Percentiles rank a stretch among this genome's conserved stretches.
Conservation (phyloP, 2,329 filamentous ascomycete species). For the Graphilbum fragrans region DNA sequence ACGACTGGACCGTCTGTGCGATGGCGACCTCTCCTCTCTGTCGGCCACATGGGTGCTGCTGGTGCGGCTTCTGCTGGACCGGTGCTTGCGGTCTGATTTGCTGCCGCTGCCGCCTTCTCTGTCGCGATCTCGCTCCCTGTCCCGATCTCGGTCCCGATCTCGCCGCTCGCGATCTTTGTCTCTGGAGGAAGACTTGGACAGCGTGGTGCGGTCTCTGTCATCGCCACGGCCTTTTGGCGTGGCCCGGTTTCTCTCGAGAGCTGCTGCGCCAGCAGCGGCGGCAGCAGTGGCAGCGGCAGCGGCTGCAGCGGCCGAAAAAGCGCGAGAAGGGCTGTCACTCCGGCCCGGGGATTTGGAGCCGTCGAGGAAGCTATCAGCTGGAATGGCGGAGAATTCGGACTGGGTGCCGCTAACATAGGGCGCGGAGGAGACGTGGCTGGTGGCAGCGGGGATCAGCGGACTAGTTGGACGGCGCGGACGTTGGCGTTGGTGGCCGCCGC, state of each 20-base stretch:
- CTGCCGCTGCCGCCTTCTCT: slow-evolving; percentile 25
- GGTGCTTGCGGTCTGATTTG: slow-evolving; percentile 37
- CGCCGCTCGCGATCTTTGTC: slow-evolving; percentile 1
- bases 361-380: slow-evolving; percentile 49
- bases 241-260: slow-evolving; percentile 22
- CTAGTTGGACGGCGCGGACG: slow-evolving; percentile 48
- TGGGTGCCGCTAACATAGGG: slow-evolving; percentile 53
- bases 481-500: slow-evolving; percentile 25
- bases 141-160: slow-evolving; percentile 14
- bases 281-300: slow-evolving; percentile 23
- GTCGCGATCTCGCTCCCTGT: slow-evolving; percentile 17
- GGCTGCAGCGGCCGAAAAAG: slow-evolving; percentile 24
- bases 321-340: slow-evolving; percentile 29
- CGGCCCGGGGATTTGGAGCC: slow-evolving; percentile 35
- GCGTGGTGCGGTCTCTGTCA: slow-evolving; percentile 16
- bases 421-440: slow-evolving; percentile 42
- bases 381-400: slow-evolving; percentile 78
- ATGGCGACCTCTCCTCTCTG: slow-evolving; percentile 32
- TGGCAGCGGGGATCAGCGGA: slow-evolving; percentile 46
- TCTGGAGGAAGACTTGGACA: slow-evolving; percentile 14
- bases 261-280: slow-evolving; percentile 26
- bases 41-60: slow-evolving; percentile 32
- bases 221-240: slow-evolving; percentile 7
- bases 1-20: slow-evolving; percentile 36
- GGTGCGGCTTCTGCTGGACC: slow-evolving; percentile 35